Conservation (phyloP, 1,139 yeast genomes). For the Geotrichum macrosporum region DNA sequence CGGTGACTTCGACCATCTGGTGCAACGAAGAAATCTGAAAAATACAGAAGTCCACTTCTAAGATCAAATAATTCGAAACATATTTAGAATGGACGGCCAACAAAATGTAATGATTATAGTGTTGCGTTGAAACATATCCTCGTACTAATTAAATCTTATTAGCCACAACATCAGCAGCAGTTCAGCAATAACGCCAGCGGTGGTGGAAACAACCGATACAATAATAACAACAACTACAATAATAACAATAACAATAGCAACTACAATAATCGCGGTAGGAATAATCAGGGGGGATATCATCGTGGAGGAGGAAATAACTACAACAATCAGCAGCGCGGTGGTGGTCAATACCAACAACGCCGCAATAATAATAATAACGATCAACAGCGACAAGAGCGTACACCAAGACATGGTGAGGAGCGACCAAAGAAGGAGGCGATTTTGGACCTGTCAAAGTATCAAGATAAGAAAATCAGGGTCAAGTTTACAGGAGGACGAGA, state of each 20-base stretch:
- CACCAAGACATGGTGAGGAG: conserved; percentile 45
- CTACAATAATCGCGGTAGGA: not conserved
- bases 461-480: conserved; percentile 69
- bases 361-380: conserved; percentile 24
- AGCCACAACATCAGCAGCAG: conserved; percentile 16
- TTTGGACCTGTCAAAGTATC: conserved; percentile 71
- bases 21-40: no score
- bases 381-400: conserved; percentile 28
- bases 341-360: conserved; percentile 23
- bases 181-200: conserved; percentile 3
- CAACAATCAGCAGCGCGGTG: conserved; percentile 18
- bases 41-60: no score
- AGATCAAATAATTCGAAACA: no score
- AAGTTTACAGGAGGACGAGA: conserved; percentile 85
- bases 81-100: conserved; percentile 6
- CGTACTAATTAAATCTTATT: no score
- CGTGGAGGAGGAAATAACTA: conserved; percentile 16
- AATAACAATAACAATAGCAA: no score
- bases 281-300: conserved; percentile 15
- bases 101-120: conserved; percentile 2
- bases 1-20: no score
- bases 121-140: no score
- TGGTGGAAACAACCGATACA: conserved; percentile 2
- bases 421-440: conserved; percentile 90
- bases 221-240: conserved; percentile 10